Percentiles rank a stretch among this genome's conserved stretches.
Evolutionary conservation across 805 yeast species (phyloP).

Genomic region (Wickerhamiella occidentalis): DNA sequence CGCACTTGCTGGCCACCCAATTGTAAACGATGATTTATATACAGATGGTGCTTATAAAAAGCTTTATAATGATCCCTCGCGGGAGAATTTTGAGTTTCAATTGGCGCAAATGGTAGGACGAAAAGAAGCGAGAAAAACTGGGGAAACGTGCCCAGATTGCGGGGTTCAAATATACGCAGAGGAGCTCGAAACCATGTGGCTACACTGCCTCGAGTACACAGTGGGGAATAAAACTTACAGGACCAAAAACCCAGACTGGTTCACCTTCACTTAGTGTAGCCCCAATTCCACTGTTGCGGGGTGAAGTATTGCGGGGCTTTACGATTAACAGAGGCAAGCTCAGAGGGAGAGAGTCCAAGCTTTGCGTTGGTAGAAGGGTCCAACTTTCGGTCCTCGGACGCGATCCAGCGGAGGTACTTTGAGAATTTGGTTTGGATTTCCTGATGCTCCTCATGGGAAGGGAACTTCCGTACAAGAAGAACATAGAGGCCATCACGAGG

Average conservation of each 20-base stretch:
- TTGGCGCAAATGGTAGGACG: conserved; percentile 9
- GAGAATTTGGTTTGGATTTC: not conserved
- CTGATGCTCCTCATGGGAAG: not conserved
- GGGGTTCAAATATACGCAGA: conserved; percentile 15
- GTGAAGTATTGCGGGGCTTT: not conserved
- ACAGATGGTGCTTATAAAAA: conserved; percentile 27
- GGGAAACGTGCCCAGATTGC: conserved; percentile 19
- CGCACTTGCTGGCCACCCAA: conserved; percentile 72
- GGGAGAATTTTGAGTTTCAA: conserved; percentile 14
- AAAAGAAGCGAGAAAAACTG: conserved; percentile 15
- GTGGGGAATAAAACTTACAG: conserved; percentile 12
- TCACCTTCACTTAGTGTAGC: not conserved
- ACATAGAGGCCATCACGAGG: conserved; percentile 19
- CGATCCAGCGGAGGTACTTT: not conserved
- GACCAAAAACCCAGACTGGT: not conserved
- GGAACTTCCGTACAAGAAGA: not conserved
- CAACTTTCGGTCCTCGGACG: not conserved
- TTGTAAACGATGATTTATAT: conserved; percentile 80
- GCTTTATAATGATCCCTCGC: conserved; percentile 14
- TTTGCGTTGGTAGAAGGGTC: not conserved
- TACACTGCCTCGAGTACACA: conserved; percentile 19
- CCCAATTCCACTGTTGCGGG: conserved; percentile 4
- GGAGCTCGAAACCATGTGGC: conserved; percentile 13
- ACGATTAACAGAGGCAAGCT: not conserved
- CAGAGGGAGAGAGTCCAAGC: not conserved